These are phyloP conservation scores for Acrasis kona DNA, from an alignment of 78 protist species.

Conservation along the genomic window DNA sequence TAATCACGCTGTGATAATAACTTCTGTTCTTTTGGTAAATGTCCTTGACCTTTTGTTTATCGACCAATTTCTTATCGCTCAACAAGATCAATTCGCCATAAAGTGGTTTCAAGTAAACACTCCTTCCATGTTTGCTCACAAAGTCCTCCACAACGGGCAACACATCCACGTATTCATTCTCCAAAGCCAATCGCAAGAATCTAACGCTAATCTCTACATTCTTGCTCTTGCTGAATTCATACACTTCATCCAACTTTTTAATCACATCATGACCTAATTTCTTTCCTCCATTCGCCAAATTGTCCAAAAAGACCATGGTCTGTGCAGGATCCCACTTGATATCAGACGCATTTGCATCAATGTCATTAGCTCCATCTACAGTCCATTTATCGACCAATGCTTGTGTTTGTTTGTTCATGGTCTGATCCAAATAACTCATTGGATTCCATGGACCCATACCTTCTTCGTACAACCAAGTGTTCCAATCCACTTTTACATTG, in stretches of 20 bases:
- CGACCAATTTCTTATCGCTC: not conserved
- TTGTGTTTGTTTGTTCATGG: not conserved
- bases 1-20: constrained; percentile 2
- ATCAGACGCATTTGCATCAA: too few relatives aligned
- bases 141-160: not conserved
- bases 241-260: not conserved
- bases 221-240: not conserved
- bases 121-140: not conserved
- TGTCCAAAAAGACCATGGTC: not conserved
- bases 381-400: not conserved
- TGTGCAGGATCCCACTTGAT: not conserved
- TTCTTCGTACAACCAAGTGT: not conserved
- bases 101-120: not conserved
- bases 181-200: not conserved
- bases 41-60: not conserved
- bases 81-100: not conserved
- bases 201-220: not conserved
- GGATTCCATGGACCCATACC: not conserved
- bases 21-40: constrained; percentile 18
- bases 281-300: not conserved
- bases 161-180: not conserved
- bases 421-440: not conserved
- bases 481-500: not conserved
- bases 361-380: not conserved
- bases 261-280: not conserved